These are phyloP conservation scores for Colletotrichum magnum DNA, from an alignment of 2,329 filamentous ascomycete genomes.

Conservation along the genomic window DNA sequence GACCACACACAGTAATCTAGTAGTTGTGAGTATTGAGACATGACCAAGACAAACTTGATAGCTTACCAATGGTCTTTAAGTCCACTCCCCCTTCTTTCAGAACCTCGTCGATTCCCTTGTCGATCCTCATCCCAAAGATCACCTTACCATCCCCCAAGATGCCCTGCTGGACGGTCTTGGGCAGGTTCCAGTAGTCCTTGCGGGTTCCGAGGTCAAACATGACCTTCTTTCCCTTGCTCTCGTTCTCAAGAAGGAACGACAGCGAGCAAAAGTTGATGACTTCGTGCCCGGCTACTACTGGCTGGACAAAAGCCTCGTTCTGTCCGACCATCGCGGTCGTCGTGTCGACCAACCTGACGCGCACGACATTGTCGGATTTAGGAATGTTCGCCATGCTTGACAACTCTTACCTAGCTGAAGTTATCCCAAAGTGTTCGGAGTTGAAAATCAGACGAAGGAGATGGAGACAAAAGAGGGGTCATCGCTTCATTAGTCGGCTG, in stretches of 20 bases:
- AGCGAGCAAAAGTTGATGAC: slow-evolving; percentile 41
- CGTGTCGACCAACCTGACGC: slow-evolving; percentile 41
- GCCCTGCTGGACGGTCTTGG: slow-evolving; percentile 3
- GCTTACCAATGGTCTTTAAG: slow-evolving; percentile 31
- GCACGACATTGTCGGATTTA: slow-evolving; percentile 36
- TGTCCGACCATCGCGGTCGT: slow-evolving; percentile 38
- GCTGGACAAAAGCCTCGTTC: slow-evolving; percentile 37
- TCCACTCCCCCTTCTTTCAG: slow-evolving; percentile 33
- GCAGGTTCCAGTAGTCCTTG: slow-evolving; percentile 41
- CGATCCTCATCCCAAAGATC: slow-evolving; percentile 33
- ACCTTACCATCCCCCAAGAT: slow-evolving; percentile 29
- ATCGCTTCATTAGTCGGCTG: neutral
- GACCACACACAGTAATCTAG: slow-evolving; percentile 47
- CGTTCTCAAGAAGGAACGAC: slow-evolving; percentile 41
- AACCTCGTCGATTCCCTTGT: slow-evolving; percentile 41
- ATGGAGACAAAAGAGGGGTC: neutral
- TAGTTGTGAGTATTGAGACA: neutral
- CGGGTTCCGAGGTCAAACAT: slow-evolving; percentile 41
- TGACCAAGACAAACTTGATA: neutral
- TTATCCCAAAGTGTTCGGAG: neutral
- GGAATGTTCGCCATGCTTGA: slow-evolving; percentile 28
- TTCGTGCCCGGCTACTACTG: slow-evolving; percentile 40
- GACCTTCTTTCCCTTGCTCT: slow-evolving; percentile 32
- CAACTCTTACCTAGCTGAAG: too few relatives aligned
- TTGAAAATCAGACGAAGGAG: neutral